Conservation (phyloP, 2,329 filamentous ascomycete genomes). For the Trichoderma oligosporum region DNA sequence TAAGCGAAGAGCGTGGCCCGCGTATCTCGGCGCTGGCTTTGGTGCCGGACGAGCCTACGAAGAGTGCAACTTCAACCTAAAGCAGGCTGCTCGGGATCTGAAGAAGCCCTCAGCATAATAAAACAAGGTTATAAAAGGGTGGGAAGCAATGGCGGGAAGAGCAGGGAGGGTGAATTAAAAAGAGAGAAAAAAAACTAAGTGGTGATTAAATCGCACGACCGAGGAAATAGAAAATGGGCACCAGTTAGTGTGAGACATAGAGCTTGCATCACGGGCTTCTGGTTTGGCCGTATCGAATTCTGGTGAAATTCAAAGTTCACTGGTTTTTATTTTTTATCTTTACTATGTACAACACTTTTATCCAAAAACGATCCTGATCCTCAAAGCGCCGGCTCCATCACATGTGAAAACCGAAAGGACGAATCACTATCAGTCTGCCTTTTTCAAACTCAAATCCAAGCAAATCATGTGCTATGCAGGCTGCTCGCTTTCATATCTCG, state of each 20-base stretch:
- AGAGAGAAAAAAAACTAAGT: constrained; percentile 1
- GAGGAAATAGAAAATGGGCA: constrained; percentile 23
- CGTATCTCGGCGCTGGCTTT: constrained; percentile 91
- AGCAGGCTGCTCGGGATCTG: constrained; percentile 57
- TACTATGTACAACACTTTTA: constrained; percentile 35
- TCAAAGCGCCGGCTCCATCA: constrained; percentile 12
- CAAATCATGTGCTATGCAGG: constrained; percentile 12
- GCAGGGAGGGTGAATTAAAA: not conserved
- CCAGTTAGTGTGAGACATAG: constrained; percentile 16
- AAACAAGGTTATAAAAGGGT: not conserved
- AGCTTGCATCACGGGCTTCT: constrained; percentile 19
- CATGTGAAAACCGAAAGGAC: constrained; percentile 11
- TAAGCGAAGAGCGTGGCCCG: constrained; percentile 96
- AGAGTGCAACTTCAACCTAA: constrained; percentile 85
- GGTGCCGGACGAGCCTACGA: constrained; percentile 96
- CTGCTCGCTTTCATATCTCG: constrained; percentile 19
- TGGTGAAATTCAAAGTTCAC: constrained; percentile 26
- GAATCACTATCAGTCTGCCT: constrained; percentile 18
- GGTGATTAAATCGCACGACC: not conserved
- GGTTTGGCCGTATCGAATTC: constrained; percentile 8
- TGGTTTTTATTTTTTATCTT: constrained; percentile 24
- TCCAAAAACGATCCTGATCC: constrained; percentile 14
- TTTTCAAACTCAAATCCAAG: constrained; percentile 22
- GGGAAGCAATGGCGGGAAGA: not conserved
- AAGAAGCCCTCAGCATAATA: constrained; percentile 47